phyloP scores from a whole-genome alignment of 1,284 basidiomycete species.

The Porodaedalea pini region DNA sequence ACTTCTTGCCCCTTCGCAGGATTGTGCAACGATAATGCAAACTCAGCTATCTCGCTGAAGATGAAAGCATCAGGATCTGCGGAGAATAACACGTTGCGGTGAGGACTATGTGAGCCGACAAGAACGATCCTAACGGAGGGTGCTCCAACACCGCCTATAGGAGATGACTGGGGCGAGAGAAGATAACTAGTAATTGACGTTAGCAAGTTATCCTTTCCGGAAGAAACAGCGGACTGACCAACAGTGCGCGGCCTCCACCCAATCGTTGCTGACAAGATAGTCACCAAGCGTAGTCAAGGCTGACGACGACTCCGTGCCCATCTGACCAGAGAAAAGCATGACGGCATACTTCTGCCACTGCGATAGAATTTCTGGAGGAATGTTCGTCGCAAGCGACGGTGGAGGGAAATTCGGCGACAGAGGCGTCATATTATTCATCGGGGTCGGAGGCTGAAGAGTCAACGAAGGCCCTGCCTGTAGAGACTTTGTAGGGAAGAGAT shows the following conservation, averaged over 20 bases:
- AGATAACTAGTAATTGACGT: slow-evolving; percentile 61
- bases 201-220: slow-evolving; percentile 8
- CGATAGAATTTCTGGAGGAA: slow-evolving; percentile 56
- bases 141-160: slow-evolving; percentile 64
- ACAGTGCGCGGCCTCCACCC: slow-evolving; percentile 84
- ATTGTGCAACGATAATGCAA: slow-evolving; percentile 75
- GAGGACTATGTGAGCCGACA: slow-evolving; percentile 62
- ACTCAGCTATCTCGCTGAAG: slow-evolving; percentile 91
- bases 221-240: slow-evolving; percentile 54
- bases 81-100: slow-evolving; percentile 48
- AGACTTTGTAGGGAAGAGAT: slow-evolving; percentile 62
- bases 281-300: slow-evolving; percentile 87
- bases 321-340: slow-evolving; percentile 77
- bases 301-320: slow-evolving; percentile 61
- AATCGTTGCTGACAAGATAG: slow-evolving; percentile 67
- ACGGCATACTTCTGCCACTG: slow-evolving; percentile 87
- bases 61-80: slow-evolving; percentile 79
- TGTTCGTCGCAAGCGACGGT: slow-evolving; percentile 37
- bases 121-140: slow-evolving; percentile 62
- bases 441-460: slow-evolving; percentile 36
- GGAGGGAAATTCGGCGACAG: slow-evolving; percentile 61
- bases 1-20: slow-evolving; percentile 82
- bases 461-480: slow-evolving; percentile 40
- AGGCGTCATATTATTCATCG: slow-evolving; percentile 48
- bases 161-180: slow-evolving; percentile 80